Evolutionary conservation across 768 basidiomycete genomes (phyloP), one percentile per base, ranked within the genome.

Genomic region (Boletus speciosus): DNA sequence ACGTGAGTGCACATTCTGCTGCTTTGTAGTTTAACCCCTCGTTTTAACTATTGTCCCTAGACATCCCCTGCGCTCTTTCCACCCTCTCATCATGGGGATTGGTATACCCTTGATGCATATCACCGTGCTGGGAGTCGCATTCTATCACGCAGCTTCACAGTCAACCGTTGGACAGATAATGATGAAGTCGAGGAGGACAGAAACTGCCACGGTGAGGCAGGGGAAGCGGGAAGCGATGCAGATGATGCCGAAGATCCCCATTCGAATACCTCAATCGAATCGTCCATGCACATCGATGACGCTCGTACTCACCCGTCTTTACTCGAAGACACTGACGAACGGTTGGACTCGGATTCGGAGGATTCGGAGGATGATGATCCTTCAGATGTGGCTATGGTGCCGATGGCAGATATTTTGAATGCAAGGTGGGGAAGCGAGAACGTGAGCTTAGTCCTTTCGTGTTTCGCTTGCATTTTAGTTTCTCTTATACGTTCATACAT

Each of bases 341-440:
- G 71, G n/a, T 70, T 69, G 21, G 74, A 72, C 19, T 75, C 77
- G 4, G 80, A 78, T 21, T 70, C 69, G 3, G 71, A 73, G 6
- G 62, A 71, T 66, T 60, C 73, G 12, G 79, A 79, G 5, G 80
- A 83, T 16, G 81, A 80, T 2, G 80, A 83, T 54, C 73, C 81
- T 6, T 77, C 79, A 10, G 83, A 88, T 57, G 83, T 90, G 10
- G 84, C 89, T 3, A 94, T 98, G 93, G 89, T 98, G 5, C 95
- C 96, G 0, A 84, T 98, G 75, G 97, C 97, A 4, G 97, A 99
- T 71, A 84, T 98, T 75, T 74, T 99, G 46, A 99, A 99, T 64
- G 97, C 96, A 11, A 81, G 85, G 49, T 90, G 83, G 67, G 86
- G 82, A 8, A 81, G 81, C 37, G 88, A 93, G 67, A 98, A 98